A percentile compares a stretch with the other conserved stretches of the same genome.
Conservation (phyloP, 345 rosid species). For the Pseudoturritis turrita region DNA sequence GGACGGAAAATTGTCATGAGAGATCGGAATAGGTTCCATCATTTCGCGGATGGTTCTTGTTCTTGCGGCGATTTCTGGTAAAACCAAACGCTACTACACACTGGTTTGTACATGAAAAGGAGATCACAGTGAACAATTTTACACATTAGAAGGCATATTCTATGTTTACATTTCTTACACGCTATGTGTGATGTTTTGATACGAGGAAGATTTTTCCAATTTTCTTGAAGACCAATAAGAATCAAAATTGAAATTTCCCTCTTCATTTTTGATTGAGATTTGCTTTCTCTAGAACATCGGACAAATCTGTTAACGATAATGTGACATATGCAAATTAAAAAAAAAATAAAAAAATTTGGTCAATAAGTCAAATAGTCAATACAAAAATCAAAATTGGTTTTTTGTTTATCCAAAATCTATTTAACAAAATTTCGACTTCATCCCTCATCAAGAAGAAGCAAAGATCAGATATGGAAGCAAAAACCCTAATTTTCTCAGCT, state of each 20-base stretch:
- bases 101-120: background rate
- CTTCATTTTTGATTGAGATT: background rate
- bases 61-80: constrained; percentile 79
- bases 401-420: background rate
- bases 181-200: background rate
- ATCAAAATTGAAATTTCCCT: background rate
- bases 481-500: background rate
- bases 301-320: background rate
- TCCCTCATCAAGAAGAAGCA: background rate
- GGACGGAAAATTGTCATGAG: constrained; percentile 62
- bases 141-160: too few species aligned
- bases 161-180: background rate
- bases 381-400: background rate
- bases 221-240: background rate
- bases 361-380: background rate
- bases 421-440: background rate
- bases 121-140: background rate
- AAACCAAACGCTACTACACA: background rate
- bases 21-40: constrained; percentile 80
- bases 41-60: constrained; percentile 63
- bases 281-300: background rate
- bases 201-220: background rate
- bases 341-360: background rate
- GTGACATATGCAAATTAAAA: background rate
- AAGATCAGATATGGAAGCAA: constrained; percentile 8